A percentile compares a stretch with the other conserved stretches of the same genome.
Conservation (phyloP, 345 rosid genomes). For the Populus davidiana region DNA sequence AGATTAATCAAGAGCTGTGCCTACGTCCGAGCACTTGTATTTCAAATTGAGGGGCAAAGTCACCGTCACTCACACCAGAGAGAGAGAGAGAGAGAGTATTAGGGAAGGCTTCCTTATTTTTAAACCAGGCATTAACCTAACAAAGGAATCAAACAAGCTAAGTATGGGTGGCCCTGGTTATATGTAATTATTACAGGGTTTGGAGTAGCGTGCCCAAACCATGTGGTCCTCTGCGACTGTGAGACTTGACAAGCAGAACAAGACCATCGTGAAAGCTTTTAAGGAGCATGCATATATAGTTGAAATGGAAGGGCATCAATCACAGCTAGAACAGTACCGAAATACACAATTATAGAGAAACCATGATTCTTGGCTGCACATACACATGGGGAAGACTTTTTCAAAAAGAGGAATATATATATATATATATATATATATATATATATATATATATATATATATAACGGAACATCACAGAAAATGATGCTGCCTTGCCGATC, state of each 20-base stretch:
- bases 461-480: constrained; percentile 23
- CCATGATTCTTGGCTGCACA: constrained; percentile 42
- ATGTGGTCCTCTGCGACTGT: constrained; percentile 24
- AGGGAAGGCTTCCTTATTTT: not conserved
- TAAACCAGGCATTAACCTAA: too few species aligned
- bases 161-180: not conserved
- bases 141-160: not conserved
- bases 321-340: constrained; percentile 27
- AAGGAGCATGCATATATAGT: constrained; percentile 13
- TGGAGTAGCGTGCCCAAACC: constrained; percentile 7
- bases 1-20: constrained; percentile 3
- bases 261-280: constrained; percentile 10
- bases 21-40: constrained; percentile 1
- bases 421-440: constrained; percentile 6
- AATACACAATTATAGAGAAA: constrained; percentile 37
- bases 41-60: not conserved
- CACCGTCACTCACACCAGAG: not conserved
- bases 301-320: constrained; percentile 34
- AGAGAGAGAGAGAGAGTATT: too few species aligned
- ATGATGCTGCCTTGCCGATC: constrained; percentile 34
- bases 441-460: not conserved
- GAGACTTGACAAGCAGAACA: constrained; percentile 28
- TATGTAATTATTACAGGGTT: constrained; percentile 6
- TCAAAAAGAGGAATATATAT: constrained; percentile 6
- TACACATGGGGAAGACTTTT: constrained; percentile 24